Conservation (phyloP, 2,329 filamentous ascomycete species). For the Dryadomyces sulphureus region DNA sequence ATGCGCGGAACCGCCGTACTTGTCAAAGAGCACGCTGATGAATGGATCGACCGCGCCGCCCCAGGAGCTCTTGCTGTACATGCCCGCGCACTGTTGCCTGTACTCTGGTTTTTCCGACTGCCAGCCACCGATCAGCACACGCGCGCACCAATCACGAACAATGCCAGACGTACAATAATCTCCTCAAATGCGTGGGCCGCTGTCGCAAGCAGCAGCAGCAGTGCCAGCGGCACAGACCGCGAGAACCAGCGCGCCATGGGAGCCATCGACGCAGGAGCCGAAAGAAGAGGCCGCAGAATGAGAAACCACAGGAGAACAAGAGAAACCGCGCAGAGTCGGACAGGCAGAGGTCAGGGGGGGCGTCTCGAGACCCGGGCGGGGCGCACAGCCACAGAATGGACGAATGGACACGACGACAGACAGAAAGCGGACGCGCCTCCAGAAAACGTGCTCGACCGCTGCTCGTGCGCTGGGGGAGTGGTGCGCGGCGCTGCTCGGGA, state of each 20-base stretch:
- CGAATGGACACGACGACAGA: too few species aligned
- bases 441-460: too few species aligned
- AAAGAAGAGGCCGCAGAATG: too few species aligned
- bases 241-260: conserved; percentile 41
- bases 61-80: conserved; percentile 88
- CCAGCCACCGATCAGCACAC: conserved; percentile 1
- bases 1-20: conserved; percentile 46
- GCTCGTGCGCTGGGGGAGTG: too few species aligned
- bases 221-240: conserved; percentile 30
- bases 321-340: not conserved
- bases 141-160: not conserved
- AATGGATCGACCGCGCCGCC: conserved; percentile 78
- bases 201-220: conserved; percentile 37
- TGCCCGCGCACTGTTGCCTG: conserved; percentile 68
- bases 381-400: too few species aligned
- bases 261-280: too few species aligned
- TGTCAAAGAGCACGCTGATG: conserved; percentile 67
- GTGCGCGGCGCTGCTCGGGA: too few species aligned
- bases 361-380: too few species aligned
- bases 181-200: conserved; percentile 35
- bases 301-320: too few species aligned
- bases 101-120: conserved; percentile 66
- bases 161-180: conserved; percentile 31
- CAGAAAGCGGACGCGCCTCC: too few species aligned
- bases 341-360: not conserved